Percentiles rank a stretch among this genome's conserved stretches.
phyloP scores from a whole-genome alignment of 768 basidiomycete genomes.

The Tulasnella sp. region DNA sequence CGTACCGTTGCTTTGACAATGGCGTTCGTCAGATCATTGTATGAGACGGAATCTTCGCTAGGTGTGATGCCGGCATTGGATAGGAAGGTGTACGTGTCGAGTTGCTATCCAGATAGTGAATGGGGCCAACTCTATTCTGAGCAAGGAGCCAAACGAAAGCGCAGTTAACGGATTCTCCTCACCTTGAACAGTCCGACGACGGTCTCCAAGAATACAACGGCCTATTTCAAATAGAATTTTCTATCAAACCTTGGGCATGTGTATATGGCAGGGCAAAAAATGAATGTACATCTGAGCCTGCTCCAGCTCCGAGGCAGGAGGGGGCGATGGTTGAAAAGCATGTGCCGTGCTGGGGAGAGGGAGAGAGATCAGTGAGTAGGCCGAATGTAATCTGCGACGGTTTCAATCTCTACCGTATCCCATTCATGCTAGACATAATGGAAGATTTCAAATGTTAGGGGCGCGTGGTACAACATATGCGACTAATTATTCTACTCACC shows the following conservation, averaged over 20 bases:
- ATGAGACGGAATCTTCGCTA: not conserved
- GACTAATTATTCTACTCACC: too few relatives aligned
- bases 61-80: not conserved
- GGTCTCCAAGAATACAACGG: not conserved
- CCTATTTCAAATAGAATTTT: not conserved
- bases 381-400: too few relatives aligned
- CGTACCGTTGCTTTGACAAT: conserved; percentile 42
- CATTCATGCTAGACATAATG: conserved; percentile 25
- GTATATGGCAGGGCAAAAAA: too few relatives aligned
- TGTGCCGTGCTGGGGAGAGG: conserved; percentile 19
- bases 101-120: not conserved
- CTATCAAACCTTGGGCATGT: not conserved
- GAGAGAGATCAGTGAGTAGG: not conserved
- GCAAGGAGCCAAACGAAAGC: not conserved
- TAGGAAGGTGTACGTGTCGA: not conserved
- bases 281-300: conserved; percentile 21
- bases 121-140: not conserved
- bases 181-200: not conserved
- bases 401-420: conserved; percentile 4
- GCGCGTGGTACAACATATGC: too few relatives aligned
- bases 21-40: conserved; percentile 27
- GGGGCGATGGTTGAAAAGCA: conserved; percentile 25
- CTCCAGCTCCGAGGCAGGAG: conserved; percentile 21
- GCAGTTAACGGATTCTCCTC: too few relatives aligned
- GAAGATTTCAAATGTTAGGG: too few relatives aligned